Evolutionary conservation across 306 rosid species (phyloP).

Genomic region (Vigna mungo): DNA sequence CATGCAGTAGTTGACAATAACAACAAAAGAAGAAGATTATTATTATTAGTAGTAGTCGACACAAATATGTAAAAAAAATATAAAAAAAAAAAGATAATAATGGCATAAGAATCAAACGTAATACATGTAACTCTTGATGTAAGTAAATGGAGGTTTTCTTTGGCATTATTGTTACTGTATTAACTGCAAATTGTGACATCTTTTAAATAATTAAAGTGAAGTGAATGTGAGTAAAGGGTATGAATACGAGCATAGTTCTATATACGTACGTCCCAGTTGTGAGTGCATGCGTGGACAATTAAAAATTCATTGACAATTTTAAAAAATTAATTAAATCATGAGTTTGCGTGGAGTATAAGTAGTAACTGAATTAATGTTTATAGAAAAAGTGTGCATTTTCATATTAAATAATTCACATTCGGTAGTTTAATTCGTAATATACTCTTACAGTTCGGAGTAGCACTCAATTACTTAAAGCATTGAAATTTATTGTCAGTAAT

Average conservation of each 20-base stretch:
- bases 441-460: no score
- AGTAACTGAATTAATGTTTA: background rate
- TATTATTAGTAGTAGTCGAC: background rate
- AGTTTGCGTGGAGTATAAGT: background rate
- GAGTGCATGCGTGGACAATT: background rate
- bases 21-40: background rate
- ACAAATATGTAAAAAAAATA: background rate
- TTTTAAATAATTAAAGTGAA: background rate
- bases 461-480: no score
- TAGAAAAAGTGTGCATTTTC: background rate
- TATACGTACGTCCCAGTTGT: background rate
- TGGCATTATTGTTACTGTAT: background rate
- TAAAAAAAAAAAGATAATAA: background rate
- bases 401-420: background rate
- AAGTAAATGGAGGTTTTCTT: background rate
- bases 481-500: no score
- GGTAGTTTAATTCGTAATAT: background rate
- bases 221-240: background rate
- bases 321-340: background rate
- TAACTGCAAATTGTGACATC: background rate
- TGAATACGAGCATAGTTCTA: background rate
- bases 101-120: background rate
- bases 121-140: background rate
- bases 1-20: background rate
- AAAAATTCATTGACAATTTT: background rate